Percentiles rank a stretch among this genome's conserved stretches.
phyloP scores from a whole-genome alignment of 768 basidiomycete species.

The Amylocystis lapponica region DNA sequence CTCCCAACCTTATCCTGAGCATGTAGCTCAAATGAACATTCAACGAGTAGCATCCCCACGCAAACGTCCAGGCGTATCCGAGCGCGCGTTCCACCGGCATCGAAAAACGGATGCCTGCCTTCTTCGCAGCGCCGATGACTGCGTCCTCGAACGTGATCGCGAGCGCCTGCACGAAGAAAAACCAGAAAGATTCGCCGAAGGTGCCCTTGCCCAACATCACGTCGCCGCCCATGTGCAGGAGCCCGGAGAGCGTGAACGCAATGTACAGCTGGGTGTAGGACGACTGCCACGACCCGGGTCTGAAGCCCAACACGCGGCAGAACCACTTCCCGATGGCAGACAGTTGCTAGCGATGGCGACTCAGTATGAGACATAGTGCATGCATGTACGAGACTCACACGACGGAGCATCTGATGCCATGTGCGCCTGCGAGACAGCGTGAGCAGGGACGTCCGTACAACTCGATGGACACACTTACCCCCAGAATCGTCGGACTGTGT shows the following conservation, averaged over 20 bases:
- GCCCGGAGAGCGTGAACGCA: slow-evolving; percentile 14
- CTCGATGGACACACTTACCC: slow-evolving; percentile 25
- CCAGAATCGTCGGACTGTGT: slow-evolving; percentile 36
- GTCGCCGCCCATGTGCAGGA: slow-evolving; percentile 14
- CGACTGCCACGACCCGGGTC: slow-evolving; percentile 10
- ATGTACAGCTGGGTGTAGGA: slow-evolving; percentile 16
- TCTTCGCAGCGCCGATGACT: slow-evolving; percentile 2
- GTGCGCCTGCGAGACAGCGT: slow-evolving; percentile 17
- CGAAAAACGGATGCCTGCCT: slow-evolving; percentile 1
- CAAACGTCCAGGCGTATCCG: slow-evolving; percentile 10
- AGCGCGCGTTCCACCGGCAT: not conserved
- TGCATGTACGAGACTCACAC: no score
- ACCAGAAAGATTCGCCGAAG: slow-evolving; percentile 10
- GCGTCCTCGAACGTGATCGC: slow-evolving; percentile 15
- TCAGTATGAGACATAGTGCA: no score
- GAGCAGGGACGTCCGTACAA: not conserved
- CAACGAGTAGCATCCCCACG: no score
- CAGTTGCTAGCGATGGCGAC: not conserved
- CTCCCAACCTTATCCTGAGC: no score
- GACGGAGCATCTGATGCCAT: slow-evolving; percentile 35
- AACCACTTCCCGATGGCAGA: slow-evolving; percentile 7
- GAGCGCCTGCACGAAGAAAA: slow-evolving; percentile 13
- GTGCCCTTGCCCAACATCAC: slow-evolving; percentile 7
- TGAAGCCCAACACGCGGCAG: slow-evolving; percentile 5
- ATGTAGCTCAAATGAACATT: no score